Evolutionary conservation across 2,329 filamentous ascomycete genomes (phyloP).

Genomic region (Penicillium freii): DNA sequence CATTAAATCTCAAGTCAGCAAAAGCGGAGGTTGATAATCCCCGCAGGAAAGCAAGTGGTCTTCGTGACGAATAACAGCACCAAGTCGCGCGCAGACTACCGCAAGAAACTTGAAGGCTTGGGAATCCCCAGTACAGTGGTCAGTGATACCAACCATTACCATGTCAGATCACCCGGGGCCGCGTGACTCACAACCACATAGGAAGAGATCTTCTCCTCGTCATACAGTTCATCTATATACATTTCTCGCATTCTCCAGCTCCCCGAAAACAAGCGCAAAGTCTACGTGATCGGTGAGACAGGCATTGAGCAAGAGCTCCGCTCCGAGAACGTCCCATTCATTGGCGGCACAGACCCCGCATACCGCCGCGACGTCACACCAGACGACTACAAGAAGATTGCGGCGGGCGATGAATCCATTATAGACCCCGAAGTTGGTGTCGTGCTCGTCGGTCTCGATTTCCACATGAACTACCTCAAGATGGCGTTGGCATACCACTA

Average conservation of each 20-base stretch:
- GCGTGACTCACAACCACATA: slow-evolving; percentile 27
- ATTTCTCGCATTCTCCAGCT: slow-evolving; percentile 88
- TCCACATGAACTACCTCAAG: slow-evolving; percentile 95
- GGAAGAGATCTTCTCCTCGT: slow-evolving; percentile 94
- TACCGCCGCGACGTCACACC: slow-evolving; percentile 75
- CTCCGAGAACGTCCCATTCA: slow-evolving; percentile 72
- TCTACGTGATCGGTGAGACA: slow-evolving; percentile 87
- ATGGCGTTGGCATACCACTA: slow-evolving; percentile 82
- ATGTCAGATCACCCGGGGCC: not conserved
- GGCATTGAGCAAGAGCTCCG: slow-evolving; percentile 87
- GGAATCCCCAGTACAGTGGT: slow-evolving; percentile 73
- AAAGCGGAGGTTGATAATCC: slow-evolving; percentile 6
- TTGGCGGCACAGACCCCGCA: slow-evolving; percentile 81
- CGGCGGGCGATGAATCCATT: slow-evolving; percentile 64
- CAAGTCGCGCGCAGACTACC: slow-evolving; percentile 89
- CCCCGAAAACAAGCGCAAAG: slow-evolving; percentile 77
- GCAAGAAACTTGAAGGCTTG: slow-evolving; percentile 80
- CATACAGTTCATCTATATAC: slow-evolving; percentile 94
- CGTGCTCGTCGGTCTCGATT: slow-evolving; percentile 87
- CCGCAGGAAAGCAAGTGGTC: slow-evolving; percentile 78
- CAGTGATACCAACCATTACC: slow-evolving; percentile 16
- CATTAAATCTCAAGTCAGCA: not conserved
- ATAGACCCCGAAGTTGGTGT: slow-evolving; percentile 87
- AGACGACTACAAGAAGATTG: slow-evolving; percentile 76
- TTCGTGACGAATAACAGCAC: slow-evolving; percentile 99